These are phyloP conservation scores for Syzygium aromaticum DNA, from an alignment of 345 rosid species.

Conservation along the genomic window DNA sequence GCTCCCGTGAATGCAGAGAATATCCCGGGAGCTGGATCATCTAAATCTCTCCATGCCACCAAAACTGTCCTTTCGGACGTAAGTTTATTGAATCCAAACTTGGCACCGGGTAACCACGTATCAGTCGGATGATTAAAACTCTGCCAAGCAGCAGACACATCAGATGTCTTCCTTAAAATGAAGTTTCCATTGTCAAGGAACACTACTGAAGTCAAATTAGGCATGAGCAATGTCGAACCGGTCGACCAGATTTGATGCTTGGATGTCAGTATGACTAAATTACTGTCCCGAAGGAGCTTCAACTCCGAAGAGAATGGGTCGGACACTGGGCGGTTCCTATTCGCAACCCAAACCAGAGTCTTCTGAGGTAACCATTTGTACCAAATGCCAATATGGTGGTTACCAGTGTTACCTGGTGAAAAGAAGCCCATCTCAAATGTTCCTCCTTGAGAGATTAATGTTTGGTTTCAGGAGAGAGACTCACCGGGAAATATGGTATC, in stretches of 20 bases:
- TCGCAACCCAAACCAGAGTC: neutral
- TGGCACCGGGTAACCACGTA: neutral
- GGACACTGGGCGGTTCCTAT: neutral
- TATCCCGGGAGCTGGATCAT: neutral
- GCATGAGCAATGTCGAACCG: neutral
- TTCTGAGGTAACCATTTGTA: neutral
- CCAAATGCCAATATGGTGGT: slow-evolving; percentile 6
- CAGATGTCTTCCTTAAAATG: neutral
- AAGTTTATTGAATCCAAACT: neutral
- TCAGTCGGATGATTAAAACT: slow-evolving; percentile 1
- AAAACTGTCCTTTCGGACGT: neutral
- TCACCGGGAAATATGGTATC: neutral
- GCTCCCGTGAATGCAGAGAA: neutral
- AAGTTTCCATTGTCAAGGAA: slow-evolving; percentile 1
- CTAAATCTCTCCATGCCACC: neutral
- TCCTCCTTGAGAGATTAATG: neutral
- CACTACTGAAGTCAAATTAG: neutral
- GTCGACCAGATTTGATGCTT: neutral
- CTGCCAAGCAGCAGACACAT: neutral
- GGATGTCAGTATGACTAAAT: neutral
- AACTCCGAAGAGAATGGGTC: neutral
- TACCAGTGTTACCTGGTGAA: neutral
- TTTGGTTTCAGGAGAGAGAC: neutral
- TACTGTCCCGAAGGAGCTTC: neutral
- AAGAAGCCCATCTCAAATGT: slow-evolving; percentile 1